Conservation (phyloP, 2,329 filamentous ascomycete species). For the Fusarium newnesense region DNA sequence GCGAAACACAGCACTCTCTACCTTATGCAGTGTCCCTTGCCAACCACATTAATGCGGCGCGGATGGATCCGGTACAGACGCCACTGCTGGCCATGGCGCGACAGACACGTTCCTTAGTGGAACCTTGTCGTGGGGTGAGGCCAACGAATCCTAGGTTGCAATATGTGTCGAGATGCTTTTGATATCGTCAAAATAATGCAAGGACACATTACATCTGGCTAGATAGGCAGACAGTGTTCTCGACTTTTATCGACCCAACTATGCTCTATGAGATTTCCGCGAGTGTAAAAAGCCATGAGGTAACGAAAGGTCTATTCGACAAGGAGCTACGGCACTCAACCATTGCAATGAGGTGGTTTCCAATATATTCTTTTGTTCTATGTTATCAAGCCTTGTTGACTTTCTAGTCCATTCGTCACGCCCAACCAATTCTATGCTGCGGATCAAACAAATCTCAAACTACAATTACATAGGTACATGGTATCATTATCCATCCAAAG, state of each 20-base stretch:
- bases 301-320: not conserved
- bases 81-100: constrained; percentile 12
- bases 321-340: not conserved
- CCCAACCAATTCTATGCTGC: not conserved
- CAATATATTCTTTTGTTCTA: constrained; percentile 18
- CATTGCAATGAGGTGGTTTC: not conserved
- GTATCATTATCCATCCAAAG: constrained; percentile 29
- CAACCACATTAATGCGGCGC: constrained; percentile 23
- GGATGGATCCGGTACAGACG: constrained; percentile 26
- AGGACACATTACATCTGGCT: not conserved
- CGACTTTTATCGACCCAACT: not conserved
- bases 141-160: not conserved
- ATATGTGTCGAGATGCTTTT: not conserved
- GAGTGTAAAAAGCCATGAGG: not conserved
- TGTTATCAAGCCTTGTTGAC: not conserved
- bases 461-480: constrained; percentile 27
- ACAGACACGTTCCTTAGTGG: constrained; percentile 7
- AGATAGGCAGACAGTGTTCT: not conserved
- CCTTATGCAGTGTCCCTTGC: not conserved
- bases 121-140: constrained; percentile 2
- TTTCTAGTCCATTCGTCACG: not conserved
- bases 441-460: constrained; percentile 8
- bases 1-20: not conserved
- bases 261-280: too few species aligned
- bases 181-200: not conserved